Base-by-base conservation (phyloP, 2,329 filamentous ascomycete species). In the Trichoderma hamatum region DNA sequence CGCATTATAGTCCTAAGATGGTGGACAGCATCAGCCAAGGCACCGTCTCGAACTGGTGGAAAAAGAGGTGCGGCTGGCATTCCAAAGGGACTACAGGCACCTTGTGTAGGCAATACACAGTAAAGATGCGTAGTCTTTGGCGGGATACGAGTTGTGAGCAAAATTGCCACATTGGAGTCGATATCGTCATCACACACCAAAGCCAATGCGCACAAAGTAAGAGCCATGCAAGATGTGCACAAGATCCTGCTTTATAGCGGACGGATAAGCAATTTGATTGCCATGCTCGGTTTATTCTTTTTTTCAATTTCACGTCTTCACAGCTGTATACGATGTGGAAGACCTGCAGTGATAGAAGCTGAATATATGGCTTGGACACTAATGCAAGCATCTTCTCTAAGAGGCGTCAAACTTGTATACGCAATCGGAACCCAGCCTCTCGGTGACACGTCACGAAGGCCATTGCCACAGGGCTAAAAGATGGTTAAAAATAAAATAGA, bases 81-180 rank as follows among this genome's bases (percentile, higher is more conserved):
- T 30, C 30, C 30, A 30, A 7, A 30, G 30, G 30, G 30, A n/a
- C 39, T 43, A 7, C 16, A 19, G n/a, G 39, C n/a, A n/a, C 19
- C 19, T 10, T 43, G 16, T 19, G 19, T 6, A 7, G 36, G 5
- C 36, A 19, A 39, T n/a, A 43, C 16, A 19, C 16, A 43, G 39
- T n/a, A n/a, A n/a, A 9, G 26, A 32, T 55, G 32, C 52, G 26
- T 11, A 19, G 52, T 24, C 26, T 30, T 19, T 28, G 26, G 39
- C n/a, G 9, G 19, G 32, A 24, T 55, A n/a, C 16, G 16, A 32
- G 28, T 13, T n/a, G 28, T 9, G 34, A 21, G 24, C 56, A 59
- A 59, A 6, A 28, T 59, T 43, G 56, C 56, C 56, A 59, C 56
- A 11, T 59, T 59, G 55, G 32, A 39, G 55, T 19, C n/a, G 56